Evolutionary conservation across 345 rosid species (phyloP).

Genomic region (Kandelia obovata): DNA sequence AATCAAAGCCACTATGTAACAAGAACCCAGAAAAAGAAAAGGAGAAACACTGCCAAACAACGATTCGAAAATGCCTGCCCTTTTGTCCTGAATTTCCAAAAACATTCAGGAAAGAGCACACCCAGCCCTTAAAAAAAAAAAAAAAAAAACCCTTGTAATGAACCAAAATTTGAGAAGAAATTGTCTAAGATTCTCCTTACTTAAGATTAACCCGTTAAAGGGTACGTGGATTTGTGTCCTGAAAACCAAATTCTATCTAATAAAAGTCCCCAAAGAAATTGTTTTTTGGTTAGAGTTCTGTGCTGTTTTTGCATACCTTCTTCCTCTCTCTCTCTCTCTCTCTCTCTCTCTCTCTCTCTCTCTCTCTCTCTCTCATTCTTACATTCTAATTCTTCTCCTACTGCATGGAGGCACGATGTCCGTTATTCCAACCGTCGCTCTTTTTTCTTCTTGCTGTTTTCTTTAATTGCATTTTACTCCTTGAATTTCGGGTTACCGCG

Average conservation of each 20-base stretch:
- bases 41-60: neutral
- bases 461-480: constrained; percentile 17
- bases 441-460: neutral
- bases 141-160: too few species aligned
- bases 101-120: too few species aligned
- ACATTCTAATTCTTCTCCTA: neutral
- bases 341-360: too few species aligned
- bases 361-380: neutral
- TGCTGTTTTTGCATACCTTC: neutral
- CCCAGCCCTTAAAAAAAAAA: too few species aligned
- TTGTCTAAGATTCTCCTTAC: too few species aligned
- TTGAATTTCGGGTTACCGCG: constrained; percentile 57
- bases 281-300: neutral
- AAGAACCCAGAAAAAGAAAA: neutral
- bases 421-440: constrained; percentile 24
- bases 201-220: too few species aligned
- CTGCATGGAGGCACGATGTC: constrained; percentile 20
- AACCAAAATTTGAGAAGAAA: too few species aligned
- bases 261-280: too few species aligned
- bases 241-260: too few species aligned
- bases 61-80: too few species aligned
- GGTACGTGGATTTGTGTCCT: too few species aligned
- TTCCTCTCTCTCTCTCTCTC: neutral
- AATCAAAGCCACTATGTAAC: neutral
- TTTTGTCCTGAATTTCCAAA: too few species aligned